Evolutionary conservation across 352 stramenopile genomes (phyloP).

Genomic region (Globisporangium middletonii): DNA sequence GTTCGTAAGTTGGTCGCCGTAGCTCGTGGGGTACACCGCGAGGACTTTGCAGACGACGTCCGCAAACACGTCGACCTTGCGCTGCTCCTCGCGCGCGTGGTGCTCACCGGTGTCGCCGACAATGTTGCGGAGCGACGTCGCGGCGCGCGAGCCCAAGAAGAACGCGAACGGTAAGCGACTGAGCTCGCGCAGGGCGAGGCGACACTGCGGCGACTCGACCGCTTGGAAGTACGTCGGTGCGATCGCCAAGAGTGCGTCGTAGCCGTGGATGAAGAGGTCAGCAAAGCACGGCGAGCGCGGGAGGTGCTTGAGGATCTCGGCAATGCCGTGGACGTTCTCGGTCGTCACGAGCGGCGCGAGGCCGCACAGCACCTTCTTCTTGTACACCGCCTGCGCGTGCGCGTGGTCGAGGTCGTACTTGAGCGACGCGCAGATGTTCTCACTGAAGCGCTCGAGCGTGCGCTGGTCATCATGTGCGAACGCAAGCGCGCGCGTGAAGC

Average conservation of each 20-base stretch:
- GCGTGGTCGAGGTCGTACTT: constrained; percentile 78
- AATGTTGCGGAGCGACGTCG: constrained; percentile 52
- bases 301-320: constrained; percentile 78
- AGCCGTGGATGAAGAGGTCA: constrained; percentile 71
- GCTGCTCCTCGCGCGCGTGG: constrained; percentile 27
- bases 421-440: constrained; percentile 77
- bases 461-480: constrained; percentile 52
- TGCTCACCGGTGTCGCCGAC: constrained; percentile 29
- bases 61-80: constrained; percentile 42
- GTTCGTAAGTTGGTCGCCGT: constrained; percentile 60
- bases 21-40: constrained; percentile 50
- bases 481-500: constrained; percentile 59
- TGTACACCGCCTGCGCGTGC: constrained; percentile 64
- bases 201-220: constrained; percentile 36
- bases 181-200: constrained; percentile 40
- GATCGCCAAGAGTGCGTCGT: constrained; percentile 44
- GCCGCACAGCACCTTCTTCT: constrained; percentile 69
- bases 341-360: constrained; percentile 49
- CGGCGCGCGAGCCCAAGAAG: constrained; percentile 52
- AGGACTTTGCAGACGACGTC: constrained; percentile 68
- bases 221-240: constrained; percentile 56
- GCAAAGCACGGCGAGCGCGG: constrained; percentile 68
- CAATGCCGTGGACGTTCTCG: constrained; percentile 66
- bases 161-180: constrained; percentile 61
- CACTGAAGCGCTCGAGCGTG: constrained; percentile 66